Conservation (phyloP, 2,329 filamentous ascomycete genomes). For the Apiospora aurea region DNA sequence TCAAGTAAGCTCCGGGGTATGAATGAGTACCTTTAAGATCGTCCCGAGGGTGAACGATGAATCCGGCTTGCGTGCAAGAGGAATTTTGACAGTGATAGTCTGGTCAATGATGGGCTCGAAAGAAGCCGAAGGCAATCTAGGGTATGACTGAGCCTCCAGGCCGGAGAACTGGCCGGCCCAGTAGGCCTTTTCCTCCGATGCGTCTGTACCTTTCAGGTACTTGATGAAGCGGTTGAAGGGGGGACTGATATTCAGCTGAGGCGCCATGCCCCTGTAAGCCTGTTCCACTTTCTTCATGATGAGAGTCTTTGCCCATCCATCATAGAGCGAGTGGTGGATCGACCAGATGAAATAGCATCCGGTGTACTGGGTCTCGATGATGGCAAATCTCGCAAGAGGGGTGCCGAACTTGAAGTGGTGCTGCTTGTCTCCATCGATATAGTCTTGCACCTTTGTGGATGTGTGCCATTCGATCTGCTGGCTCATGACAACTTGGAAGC, state of each 20-base stretch:
- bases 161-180: constrained; percentile 12
- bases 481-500: constrained; percentile 30
- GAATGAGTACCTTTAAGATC: not conserved
- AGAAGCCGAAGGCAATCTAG: not conserved
- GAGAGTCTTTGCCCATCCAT: constrained; percentile 39
- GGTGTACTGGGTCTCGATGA: constrained; percentile 31
- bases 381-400: constrained; percentile 32
- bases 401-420: constrained; percentile 33
- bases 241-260: constrained; percentile 10
- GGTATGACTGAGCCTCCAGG: constrained; percentile 5
- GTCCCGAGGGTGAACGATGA: constrained; percentile 23
- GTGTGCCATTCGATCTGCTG: not conserved
- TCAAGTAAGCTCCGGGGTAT: too few relatives aligned
- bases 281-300: constrained; percentile 31
- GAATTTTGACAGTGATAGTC: constrained; percentile 20
- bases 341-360: constrained; percentile 40
- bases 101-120: constrained; percentile 5
- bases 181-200: not conserved
- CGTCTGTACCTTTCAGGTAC: not conserved
- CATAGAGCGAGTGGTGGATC: constrained; percentile 42
- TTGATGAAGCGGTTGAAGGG: constrained; percentile 21
- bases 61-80: constrained; percentile 16
- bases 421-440: not conserved
- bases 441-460: not conserved
- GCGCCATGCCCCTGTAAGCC: constrained; percentile 26